A percentile compares a stretch with the other conserved stretches of the same genome.
Evolutionary conservation across 139 green algal species (phyloP).

Genomic region (Haematococcus lacustris): DNA sequence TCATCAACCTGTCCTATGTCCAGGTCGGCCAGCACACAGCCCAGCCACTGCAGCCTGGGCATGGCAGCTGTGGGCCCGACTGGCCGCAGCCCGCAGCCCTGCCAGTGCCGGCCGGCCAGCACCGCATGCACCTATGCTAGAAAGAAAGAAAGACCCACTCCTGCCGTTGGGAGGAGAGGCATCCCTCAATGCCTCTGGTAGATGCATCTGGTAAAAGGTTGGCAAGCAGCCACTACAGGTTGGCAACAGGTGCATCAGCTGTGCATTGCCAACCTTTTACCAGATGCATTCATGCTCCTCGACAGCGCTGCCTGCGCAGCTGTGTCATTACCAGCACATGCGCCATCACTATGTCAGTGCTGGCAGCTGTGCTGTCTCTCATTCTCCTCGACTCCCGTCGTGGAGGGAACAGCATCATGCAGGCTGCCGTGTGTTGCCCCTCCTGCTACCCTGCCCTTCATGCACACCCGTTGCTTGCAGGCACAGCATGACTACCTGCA

Average conservation of each 20-base stretch:
- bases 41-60: too few species aligned
- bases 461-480: slow-evolving; percentile 24
- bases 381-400: not conserved
- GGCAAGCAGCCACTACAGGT: not conserved
- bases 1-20: slow-evolving; percentile 92
- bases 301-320: not conserved
- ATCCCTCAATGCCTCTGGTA: not conserved
- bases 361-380: not conserved
- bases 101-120: too few species aligned
- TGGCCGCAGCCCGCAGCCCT: too few species aligned
- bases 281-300: not conserved
- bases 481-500: slow-evolving; percentile 86
- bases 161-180: not conserved
- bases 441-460: not conserved
- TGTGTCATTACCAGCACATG: not conserved
- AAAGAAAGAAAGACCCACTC: too few species aligned
- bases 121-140: too few species aligned
- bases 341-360: not conserved
- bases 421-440: not conserved
- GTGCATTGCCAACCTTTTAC: not conserved
- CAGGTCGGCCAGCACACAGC: too few species aligned
- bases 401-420: not conserved
- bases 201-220: not conserved
- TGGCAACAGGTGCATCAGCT: too few species aligned
- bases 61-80: too few species aligned